Percentiles rank a stretch among this genome's conserved stretches.
Conservation (phyloP, 164 flowering plant genomes). For the Piper longum region DNA sequence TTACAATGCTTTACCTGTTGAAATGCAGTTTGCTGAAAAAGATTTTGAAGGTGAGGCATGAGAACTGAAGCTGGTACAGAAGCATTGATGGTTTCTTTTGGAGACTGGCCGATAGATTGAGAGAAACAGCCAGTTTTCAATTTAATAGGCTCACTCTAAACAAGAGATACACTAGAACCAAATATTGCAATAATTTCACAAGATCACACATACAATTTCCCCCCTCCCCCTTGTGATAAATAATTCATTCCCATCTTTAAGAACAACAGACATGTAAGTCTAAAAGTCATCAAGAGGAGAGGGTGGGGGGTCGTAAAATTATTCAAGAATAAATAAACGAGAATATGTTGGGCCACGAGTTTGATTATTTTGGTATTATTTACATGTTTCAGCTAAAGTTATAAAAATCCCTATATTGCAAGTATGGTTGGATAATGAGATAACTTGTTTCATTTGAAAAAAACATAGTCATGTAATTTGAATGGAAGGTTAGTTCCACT, state of each 20-base stretch:
- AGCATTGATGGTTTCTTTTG: slow-evolving; percentile 36
- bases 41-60: slow-evolving; percentile 85
- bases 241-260: not conserved
- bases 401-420: too few relatives aligned
- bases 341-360: too few relatives aligned
- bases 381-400: too few relatives aligned
- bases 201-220: not conserved
- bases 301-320: not conserved
- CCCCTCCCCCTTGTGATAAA: not conserved
- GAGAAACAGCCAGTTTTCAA: not conserved
- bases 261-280: not conserved
- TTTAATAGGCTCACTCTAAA: too few relatives aligned
- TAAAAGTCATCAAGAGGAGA: not conserved
- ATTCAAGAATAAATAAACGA: too few relatives aligned
- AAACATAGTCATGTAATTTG: too few relatives aligned
- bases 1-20: slow-evolving; percentile 49
- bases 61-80: slow-evolving; percentile 44
- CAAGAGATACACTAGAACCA: too few relatives aligned
- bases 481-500: too few relatives aligned
- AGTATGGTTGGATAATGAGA: too few relatives aligned
- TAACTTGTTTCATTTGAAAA: too few relatives aligned
- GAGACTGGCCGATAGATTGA: slow-evolving; percentile 35
- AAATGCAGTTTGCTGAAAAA: slow-evolving; percentile 77
- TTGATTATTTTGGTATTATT: too few relatives aligned
- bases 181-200: not conserved